Evolutionary conservation across 805 yeast genomes (phyloP).

Genomic region (Saturnispora zaruensis): DNA sequence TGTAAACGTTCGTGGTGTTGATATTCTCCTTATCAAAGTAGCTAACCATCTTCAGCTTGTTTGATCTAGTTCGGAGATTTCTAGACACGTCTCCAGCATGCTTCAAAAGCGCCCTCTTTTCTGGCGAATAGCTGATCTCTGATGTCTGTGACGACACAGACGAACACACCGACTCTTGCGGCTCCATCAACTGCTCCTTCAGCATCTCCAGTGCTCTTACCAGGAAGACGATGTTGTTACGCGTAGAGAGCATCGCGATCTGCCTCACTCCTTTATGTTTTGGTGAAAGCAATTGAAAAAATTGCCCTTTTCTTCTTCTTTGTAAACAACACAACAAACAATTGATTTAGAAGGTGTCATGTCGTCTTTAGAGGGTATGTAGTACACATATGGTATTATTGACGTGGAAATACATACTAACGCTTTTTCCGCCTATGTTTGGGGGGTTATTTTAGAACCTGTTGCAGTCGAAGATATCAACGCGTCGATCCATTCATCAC

Average conservation of each 20-base stretch:
- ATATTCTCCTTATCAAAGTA: neutral
- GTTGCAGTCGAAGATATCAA: neutral
- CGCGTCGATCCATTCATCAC: constrained; percentile 8
- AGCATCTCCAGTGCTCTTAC: neutral
- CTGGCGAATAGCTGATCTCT: neutral
- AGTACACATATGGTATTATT: neutral
- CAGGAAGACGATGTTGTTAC: neutral
- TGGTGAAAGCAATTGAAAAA: neutral
- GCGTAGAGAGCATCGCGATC: neutral
- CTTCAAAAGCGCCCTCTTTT: neutral
- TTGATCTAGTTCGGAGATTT: neutral
- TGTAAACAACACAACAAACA: neutral
- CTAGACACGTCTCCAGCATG: neutral
- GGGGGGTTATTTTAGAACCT: constrained; percentile 1
- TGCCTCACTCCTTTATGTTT: neutral
- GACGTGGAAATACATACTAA: neutral
- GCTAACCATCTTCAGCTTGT: neutral
- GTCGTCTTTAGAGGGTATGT: constrained; percentile 8
- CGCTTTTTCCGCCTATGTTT: neutral
- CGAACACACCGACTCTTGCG: neutral
- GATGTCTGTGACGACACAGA: neutral
- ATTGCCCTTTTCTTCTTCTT: constrained; percentile 1
- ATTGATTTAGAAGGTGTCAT: neutral
- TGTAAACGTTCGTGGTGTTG: neutral
- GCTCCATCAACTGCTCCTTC: neutral